Conservation (phyloP, 192 early-diverging fungal genomes). For the Gamsiella multidivaricata region DNA sequence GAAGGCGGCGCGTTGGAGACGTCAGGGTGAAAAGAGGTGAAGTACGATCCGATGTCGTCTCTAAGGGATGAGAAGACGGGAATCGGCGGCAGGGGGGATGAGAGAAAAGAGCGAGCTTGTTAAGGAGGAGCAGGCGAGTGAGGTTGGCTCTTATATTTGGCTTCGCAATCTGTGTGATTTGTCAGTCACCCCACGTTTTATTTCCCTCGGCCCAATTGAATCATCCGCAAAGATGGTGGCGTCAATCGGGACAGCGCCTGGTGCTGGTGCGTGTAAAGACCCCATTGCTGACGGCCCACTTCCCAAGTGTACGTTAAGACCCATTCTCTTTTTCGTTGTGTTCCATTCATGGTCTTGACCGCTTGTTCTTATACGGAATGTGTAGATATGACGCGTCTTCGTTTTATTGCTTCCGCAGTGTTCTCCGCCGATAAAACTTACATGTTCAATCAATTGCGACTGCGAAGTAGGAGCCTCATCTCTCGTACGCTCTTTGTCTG, state of each 20-base stretch:
- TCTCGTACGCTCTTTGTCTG: too few species aligned
- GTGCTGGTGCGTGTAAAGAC: too few species aligned
- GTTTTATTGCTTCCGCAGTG: too few species aligned
- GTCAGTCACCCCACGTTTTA: conserved; percentile 23
- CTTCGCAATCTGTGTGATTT: conserved; percentile 18
- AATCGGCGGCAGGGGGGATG: conserved; percentile 10
- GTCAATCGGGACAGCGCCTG: neutral
- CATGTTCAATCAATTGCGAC: too few species aligned
- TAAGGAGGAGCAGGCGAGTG: neutral
- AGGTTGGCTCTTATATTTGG: conserved; percentile 1
- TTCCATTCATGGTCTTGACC: too few species aligned
- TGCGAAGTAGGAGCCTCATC: too few species aligned
- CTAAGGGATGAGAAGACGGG: conserved; percentile 30
- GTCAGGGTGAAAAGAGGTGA: conserved; percentile 18
- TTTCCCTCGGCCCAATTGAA: neutral
- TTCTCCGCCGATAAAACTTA: too few species aligned
- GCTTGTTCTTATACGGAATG: too few species aligned
- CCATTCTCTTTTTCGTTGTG: too few species aligned
- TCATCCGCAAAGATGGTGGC: neutral
- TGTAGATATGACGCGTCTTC: too few species aligned
- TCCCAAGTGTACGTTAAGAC: too few species aligned
- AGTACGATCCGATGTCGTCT: conserved; percentile 41
- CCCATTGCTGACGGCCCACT: too few species aligned
- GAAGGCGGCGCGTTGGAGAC: conserved; percentile 50
- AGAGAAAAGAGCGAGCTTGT: neutral